These are phyloP conservation scores for Quercus variabilis DNA, from an alignment of 306 rosid genomes.

Conservation along the genomic window DNA sequence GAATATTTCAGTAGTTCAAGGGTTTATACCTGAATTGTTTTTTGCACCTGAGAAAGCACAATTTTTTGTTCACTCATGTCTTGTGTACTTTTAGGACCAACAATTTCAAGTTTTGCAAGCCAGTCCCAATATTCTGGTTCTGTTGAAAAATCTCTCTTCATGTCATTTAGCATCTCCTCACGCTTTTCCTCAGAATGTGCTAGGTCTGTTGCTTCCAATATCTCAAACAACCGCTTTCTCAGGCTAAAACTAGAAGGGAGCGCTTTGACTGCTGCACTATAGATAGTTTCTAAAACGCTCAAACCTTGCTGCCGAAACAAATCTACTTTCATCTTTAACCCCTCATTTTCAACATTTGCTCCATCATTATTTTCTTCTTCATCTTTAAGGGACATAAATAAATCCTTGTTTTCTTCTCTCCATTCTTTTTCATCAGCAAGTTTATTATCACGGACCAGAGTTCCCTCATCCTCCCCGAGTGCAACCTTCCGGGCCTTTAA, in stretches of 20 bases:
- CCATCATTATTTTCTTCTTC: slow-evolving; percentile 31
- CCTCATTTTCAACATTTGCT: slow-evolving; percentile 28
- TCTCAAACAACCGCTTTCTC: slow-evolving; percentile 73
- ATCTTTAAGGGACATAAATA: slow-evolving; percentile 61
- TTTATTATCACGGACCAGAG: slow-evolving; percentile 39
- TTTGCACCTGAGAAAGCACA: slow-evolving; percentile 38
- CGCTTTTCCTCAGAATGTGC: slow-evolving; percentile 60
- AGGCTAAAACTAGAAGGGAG: slow-evolving; percentile 66
- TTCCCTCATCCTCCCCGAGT: slow-evolving; percentile 81
- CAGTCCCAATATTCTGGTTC: slow-evolving; percentile 87
- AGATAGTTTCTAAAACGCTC: slow-evolving; percentile 53
- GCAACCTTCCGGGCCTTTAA: slow-evolving; percentile 90
- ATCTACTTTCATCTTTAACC: slow-evolving; percentile 34
- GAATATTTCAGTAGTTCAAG: slow-evolving; percentile 7
- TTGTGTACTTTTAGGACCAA: slow-evolving; percentile 28
- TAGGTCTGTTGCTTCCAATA: slow-evolving; percentile 70
- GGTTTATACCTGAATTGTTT: slow-evolving; percentile 67
- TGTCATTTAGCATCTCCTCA: slow-evolving; percentile 54
- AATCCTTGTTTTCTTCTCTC: slow-evolving; percentile 75
- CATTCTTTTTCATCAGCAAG: slow-evolving; percentile 60
- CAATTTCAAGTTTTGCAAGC: slow-evolving; percentile 67
- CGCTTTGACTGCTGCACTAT: slow-evolving; percentile 64
- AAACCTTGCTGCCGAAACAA: slow-evolving; percentile 59
- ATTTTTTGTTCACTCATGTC: slow-evolving; percentile 38
- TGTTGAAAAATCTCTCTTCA: slow-evolving; percentile 66